phyloP scores from a whole-genome alignment of 768 basidiomycete genomes.

The Boletus sp. region DNA sequence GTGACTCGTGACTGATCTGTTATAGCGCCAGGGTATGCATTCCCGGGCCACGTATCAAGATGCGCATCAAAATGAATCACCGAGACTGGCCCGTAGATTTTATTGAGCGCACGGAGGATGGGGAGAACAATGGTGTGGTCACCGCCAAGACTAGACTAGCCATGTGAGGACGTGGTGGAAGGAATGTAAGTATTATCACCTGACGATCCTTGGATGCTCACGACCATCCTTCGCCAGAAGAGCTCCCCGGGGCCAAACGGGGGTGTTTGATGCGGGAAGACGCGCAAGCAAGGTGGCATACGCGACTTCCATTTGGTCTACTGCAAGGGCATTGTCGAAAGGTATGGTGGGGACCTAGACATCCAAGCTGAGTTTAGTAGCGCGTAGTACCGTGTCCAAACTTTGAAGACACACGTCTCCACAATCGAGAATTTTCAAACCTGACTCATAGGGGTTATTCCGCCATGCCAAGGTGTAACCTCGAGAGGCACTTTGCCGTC shows the following conservation, averaged over 20 bases:
- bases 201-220: constrained; percentile 73
- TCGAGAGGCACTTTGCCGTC: constrained; percentile 57
- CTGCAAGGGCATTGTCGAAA: constrained; percentile 78
- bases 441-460: constrained; percentile 58
- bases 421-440: constrained; percentile 69
- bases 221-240: constrained; percentile 52
- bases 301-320: constrained; percentile 86
- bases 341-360: constrained; percentile 68
- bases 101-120: constrained; percentile 75
- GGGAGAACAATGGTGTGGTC: constrained; percentile 89
- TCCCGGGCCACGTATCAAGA: constrained; percentile 55
- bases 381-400: not conserved
- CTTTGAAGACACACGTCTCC: constrained; percentile 56
- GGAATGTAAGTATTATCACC: constrained; percentile 28
- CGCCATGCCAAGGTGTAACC: constrained; percentile 74
- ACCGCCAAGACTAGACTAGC: constrained; percentile 54
- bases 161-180: not conserved
- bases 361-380: not conserved
- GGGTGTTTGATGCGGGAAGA: constrained; percentile 32
- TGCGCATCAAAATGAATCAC: constrained; percentile 85
- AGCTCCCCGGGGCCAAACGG: constrained; percentile 26
- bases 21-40: constrained; percentile 35
- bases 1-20: constrained; percentile 66
- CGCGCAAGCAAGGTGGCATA: constrained; percentile 74
- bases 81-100: constrained; percentile 76